A percentile compares a stretch with the other conserved stretches of the same genome.
Evolutionary conservation across 192 early-diverging fungal species (phyloP).

Genomic region (Diversispora epigaea): DNA sequence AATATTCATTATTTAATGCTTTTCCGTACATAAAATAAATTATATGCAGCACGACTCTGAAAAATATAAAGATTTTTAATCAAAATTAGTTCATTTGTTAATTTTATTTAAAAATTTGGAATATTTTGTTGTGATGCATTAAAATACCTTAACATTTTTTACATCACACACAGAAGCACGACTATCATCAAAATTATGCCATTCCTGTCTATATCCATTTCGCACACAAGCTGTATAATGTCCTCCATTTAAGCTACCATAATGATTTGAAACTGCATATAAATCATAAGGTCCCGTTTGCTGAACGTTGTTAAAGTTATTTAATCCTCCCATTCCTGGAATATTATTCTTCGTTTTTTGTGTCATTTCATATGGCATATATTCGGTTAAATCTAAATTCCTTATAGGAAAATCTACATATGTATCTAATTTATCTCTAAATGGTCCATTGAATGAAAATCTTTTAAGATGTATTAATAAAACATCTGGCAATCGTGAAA

Average conservation of each 20-base stretch:
- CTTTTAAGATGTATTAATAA: constrained; percentile 94
- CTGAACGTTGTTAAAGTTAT: background rate
- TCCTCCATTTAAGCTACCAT: constrained; percentile 67
- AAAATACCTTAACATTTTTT: constrained; percentile 55
- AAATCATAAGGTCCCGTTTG: constrained; percentile 58
- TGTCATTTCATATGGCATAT: constrained; percentile 39
- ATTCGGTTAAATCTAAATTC: constrained; percentile 58
- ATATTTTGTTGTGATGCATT: background rate
- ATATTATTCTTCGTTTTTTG: background rate
- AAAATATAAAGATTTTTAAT: background rate
- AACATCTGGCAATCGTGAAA: constrained; percentile 82
- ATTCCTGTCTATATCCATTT: constrained; percentile 60
- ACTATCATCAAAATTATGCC: constrained; percentile 88
- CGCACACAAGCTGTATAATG: constrained; percentile 77
- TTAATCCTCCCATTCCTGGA: constrained; percentile 1
- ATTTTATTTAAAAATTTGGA: background rate
- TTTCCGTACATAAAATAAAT: background rate
- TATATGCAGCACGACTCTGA: background rate
- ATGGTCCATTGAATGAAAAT: constrained; percentile 90
- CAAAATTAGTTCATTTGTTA: background rate
- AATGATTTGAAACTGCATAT: constrained; percentile 83
- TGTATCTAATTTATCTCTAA: constrained; percentile 89
- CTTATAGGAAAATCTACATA: constrained; percentile 80
- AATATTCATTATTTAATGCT: background rate
- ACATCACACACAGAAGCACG: constrained; percentile 61